phyloP scores from a whole-genome alignment of 2,329 filamentous ascomycete genomes.

The Xylaria sp. region DNA sequence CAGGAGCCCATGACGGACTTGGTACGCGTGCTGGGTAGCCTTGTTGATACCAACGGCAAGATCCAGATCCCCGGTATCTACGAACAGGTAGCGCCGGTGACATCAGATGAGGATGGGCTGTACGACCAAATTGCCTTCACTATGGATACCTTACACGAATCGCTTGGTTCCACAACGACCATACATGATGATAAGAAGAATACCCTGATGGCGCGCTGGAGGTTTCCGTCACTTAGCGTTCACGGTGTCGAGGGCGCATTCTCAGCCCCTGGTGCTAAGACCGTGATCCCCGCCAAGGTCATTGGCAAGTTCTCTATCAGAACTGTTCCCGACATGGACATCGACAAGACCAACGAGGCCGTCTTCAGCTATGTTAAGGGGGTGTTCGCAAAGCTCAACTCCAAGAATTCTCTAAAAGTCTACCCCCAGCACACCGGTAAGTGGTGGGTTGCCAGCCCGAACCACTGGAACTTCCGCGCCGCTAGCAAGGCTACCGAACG shows the following conservation, averaged over 20 bases:
- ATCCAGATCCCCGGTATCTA: conserved; percentile 94
- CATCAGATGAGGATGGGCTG: conserved; percentile 84
- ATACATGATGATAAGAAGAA: conserved; percentile 90
- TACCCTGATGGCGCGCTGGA: conserved; percentile 96
- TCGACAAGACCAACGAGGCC: conserved; percentile 83
- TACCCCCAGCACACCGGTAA: conserved; percentile 90
- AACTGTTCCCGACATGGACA: conserved; percentile 97
- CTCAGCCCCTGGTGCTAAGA: conserved; percentile 93
- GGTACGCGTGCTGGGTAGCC: conserved; percentile 79
- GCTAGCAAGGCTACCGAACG: conserved; percentile 95
- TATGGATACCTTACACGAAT: conserved; percentile 95
- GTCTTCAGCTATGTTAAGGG: conserved; percentile 87
- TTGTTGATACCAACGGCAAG: conserved; percentile 91
- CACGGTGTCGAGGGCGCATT: conserved; percentile 97
- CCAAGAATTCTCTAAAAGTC: conserved; percentile 90
- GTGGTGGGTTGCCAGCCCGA: conserved; percentile 98
- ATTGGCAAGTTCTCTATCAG: conserved; percentile 98
- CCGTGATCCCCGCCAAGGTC: conserved; percentile 97
- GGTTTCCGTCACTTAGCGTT: conserved; percentile 90
- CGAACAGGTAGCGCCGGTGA: conserved; percentile 91
- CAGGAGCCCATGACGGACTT: conserved; percentile 99
- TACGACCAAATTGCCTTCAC: conserved; percentile 93
- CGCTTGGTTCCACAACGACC: conserved; percentile 86
- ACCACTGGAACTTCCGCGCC: conserved; percentile 98
- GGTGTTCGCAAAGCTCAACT: conserved; percentile 85